Evolutionary conservation across 2,329 filamentous ascomycete genomes (phyloP).

Genomic region (Colletotrichum gigasporum): DNA sequence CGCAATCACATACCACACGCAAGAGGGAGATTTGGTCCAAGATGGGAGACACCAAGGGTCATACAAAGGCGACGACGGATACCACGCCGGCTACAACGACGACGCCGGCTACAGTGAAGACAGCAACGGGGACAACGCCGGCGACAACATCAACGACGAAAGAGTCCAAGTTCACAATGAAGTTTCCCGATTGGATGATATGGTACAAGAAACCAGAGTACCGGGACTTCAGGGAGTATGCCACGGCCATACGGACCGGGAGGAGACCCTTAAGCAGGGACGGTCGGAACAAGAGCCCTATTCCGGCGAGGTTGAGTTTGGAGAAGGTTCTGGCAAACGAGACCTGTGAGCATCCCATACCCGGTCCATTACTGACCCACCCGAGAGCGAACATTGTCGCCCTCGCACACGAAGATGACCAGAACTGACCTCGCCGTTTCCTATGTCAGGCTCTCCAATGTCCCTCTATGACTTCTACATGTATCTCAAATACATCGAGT

Average conservation of each 20-base stretch:
- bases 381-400: neutral
- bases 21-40: neutral
- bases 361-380: neutral
- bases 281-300: slow-evolving; percentile 43
- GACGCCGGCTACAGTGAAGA: too few relatives aligned
- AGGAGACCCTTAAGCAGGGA: slow-evolving; percentile 47
- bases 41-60: neutral
- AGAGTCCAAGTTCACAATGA: slow-evolving; percentile 28
- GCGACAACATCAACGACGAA: neutral
- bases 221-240: slow-evolving; percentile 56
- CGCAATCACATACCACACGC: neutral
- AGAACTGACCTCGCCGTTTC: neutral
- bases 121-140: neutral
- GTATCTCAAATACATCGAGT: slow-evolving; percentile 60
- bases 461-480: slow-evolving; percentile 61
- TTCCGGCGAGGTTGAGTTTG: slow-evolving; percentile 51
- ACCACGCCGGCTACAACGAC: too few relatives aligned
- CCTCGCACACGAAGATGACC: neutral
- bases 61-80: neutral
- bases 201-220: slow-evolving; percentile 63
- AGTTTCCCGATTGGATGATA: slow-evolving; percentile 45
- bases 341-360: slow-evolving; percentile 45
- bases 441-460: slow-evolving; percentile 55
- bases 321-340: slow-evolving; percentile 58
- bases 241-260: slow-evolving; percentile 45